Evolutionary conservation across 805 yeast genomes (phyloP).

Genomic region (Metschnikowia matae): DNA sequence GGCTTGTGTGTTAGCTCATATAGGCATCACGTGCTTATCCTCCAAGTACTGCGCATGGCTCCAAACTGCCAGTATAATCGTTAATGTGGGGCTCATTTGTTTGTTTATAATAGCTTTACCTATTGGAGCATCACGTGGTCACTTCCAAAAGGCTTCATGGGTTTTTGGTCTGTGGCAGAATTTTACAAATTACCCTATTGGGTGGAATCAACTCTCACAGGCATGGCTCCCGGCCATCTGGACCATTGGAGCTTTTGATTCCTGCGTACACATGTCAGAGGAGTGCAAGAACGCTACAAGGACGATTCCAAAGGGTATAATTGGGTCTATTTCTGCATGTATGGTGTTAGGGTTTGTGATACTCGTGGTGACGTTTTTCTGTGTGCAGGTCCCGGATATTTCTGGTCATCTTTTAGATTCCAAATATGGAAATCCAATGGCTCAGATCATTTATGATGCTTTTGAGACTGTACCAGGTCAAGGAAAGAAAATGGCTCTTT

Average conservation of each 20-base stretch:
- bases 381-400: slow-evolving; percentile 44
- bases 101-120: slow-evolving; percentile 63
- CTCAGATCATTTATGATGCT: slow-evolving; percentile 59
- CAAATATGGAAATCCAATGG: slow-evolving; percentile 53
- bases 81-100: slow-evolving; percentile 50
- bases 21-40: slow-evolving; percentile 50
- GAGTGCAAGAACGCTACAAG: slow-evolving; percentile 61
- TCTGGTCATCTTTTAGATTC: slow-evolving; percentile 19
- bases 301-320: slow-evolving; percentile 64
- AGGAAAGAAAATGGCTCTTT: slow-evolving; percentile 63
- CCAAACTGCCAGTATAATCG: slow-evolving; percentile 54
- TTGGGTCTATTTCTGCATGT: slow-evolving; percentile 55
- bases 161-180: slow-evolving; percentile 55
- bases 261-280: slow-evolving; percentile 70
- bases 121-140: slow-evolving; percentile 43
- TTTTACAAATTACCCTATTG: slow-evolving; percentile 52
- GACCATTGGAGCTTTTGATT: slow-evolving; percentile 73
- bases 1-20: slow-evolving; percentile 53
- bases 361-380: slow-evolving; percentile 50
- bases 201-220: slow-evolving; percentile 46
- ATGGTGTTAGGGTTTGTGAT: slow-evolving; percentile 57
- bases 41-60: slow-evolving; percentile 54
- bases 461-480: slow-evolving; percentile 26
- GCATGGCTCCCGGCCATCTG: slow-evolving; percentile 66
- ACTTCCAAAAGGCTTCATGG: slow-evolving; percentile 46